A percentile compares a stretch with the other conserved stretches of the same genome.
Conservation (phyloP, 2,329 filamentous ascomycete genomes). For the Diaporthe citri region DNA sequence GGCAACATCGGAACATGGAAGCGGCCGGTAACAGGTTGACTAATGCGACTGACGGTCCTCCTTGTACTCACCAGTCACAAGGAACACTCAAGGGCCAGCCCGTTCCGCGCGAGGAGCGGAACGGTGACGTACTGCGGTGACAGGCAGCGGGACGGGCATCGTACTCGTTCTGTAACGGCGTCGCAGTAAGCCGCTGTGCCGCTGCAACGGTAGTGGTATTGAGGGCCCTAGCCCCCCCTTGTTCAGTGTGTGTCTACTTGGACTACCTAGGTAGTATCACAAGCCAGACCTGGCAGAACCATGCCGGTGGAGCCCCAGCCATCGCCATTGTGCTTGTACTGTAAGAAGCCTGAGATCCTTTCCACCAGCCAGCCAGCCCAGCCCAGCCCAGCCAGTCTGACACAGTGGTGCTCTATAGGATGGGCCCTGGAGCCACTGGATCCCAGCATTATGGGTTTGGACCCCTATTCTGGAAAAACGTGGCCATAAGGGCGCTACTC, state of each 20-base stretch:
- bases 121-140: background rate
- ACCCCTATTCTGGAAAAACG: slow-evolving; percentile 39
- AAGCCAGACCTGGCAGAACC: background rate
- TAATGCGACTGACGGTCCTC: background rate
- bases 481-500: slow-evolving; percentile 30
- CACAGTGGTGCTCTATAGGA: background rate
- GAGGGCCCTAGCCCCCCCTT: background rate
- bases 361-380: slow-evolving; percentile 6
- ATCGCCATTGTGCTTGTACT: background rate
- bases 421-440: background rate
- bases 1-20: background rate
- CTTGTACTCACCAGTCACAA: background rate
- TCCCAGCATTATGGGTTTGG: slow-evolving; percentile 22
- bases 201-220: background rate
- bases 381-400: background rate
- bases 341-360: background rate
- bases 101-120: background rate
- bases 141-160: background rate
- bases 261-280: background rate
- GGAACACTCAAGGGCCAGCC: too few species aligned
- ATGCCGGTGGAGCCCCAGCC: slow-evolving; percentile 8
- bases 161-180: background rate
- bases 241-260: background rate
- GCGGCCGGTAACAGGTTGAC: background rate
- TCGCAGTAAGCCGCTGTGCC: slow-evolving; percentile 10